Evolutionary conservation across 805 yeast genomes (phyloP), one percentile per base, ranked within the genome.

Genomic region (Wickerhamomyces subpelliculosus): DNA sequence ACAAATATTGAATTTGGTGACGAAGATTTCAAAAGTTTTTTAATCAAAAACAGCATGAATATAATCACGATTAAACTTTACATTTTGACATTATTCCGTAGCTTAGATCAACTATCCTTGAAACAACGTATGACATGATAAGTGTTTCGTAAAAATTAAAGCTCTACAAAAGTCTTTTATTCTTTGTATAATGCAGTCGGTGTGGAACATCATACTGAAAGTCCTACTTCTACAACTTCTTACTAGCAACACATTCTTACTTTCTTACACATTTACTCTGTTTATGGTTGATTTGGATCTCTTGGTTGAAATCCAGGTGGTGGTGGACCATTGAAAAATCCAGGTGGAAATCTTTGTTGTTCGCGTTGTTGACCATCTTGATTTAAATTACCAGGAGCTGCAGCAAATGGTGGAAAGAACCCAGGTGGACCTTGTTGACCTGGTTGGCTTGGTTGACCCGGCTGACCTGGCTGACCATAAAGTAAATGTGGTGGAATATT

Each of bases 1-100:
- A 22, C 95, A 85, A 50, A 52, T 93, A 18, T 68, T 90, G 47
- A 83, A 84, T 49, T 66, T 87, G 47, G 50, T 76, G 23, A 52
- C 73, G 10, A 68, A 75, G 45, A 61, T 80, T n/a, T 68, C 82
- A 5, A 60, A 63, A 39, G 45, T 48, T 11, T 25, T 54, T 17
- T 49, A 37, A 20, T 11, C 3, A 5, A 23, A 21, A 16, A n/a
- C n/a, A n/a, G n/a, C n/a, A n/a, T n/a, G n/a, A n/a, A n/a, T n/a
- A n/a, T n/a, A n/a, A n/a, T n/a, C n/a, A n/a, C n/a, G n/a, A n/a
- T n/a, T n/a, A n/a, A n/a, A n/a, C n/a, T n/a, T n/a, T n/a, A n/a
- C n/a, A n/a, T n/a, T n/a, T n/a, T n/a, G n/a, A n/a, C n/a, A n/a
- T n/a, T n/a, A n/a, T n/a, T n/a, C n/a, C n/a, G n/a, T n/a, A n/a